These are phyloP conservation scores for Xylaria nigripes DNA, from an alignment of 495 filamentous ascomycete species.

Conservation along the genomic window DNA sequence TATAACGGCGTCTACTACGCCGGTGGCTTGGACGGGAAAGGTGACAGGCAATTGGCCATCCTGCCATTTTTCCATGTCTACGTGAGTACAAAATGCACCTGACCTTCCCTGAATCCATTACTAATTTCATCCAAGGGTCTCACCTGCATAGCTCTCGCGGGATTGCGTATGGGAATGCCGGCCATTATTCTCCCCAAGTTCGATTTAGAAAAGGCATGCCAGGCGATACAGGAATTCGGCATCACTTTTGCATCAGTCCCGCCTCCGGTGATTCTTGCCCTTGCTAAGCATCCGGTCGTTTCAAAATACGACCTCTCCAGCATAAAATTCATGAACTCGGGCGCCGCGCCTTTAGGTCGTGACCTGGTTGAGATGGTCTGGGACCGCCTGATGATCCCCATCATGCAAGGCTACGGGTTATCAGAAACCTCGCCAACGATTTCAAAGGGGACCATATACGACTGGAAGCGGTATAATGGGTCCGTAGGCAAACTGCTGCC, in stretches of 20 bases:
- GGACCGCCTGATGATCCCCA: conserved; percentile 60
- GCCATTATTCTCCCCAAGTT: conserved; percentile 77
- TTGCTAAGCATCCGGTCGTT: conserved; percentile 71
- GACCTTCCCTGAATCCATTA: too few relatives aligned
- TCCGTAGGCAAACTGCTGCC: conserved; percentile 73
- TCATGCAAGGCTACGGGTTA: conserved; percentile 55
- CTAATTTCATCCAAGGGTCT: conserved; percentile 19
- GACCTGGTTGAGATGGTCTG: conserved; percentile 78
- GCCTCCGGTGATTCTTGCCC: conserved; percentile 73
- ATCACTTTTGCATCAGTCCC: conserved; percentile 78
- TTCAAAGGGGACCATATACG: conserved; percentile 56
- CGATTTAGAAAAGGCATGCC: conserved; percentile 70
- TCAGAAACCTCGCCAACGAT: conserved; percentile 48
- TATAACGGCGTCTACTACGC: conserved; percentile 42
- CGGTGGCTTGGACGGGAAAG: conserved; percentile 53
- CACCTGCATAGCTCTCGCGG: conserved; percentile 28
- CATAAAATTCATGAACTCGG: conserved; percentile 78
- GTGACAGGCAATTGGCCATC: conserved; percentile 69
- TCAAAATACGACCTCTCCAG: conserved; percentile 70
- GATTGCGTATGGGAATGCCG: conserved; percentile 57
- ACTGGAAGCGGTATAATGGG: conserved; percentile 71
- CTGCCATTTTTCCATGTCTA: conserved; percentile 95
- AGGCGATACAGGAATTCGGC: conserved; percentile 61
- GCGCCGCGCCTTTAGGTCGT: conserved; percentile 77
- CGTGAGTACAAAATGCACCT: conserved; percentile 30